Base-by-base conservation (phyloP, 2,329 filamentous ascomycete genomes). In the Rachicladosporium sp. region DNA sequence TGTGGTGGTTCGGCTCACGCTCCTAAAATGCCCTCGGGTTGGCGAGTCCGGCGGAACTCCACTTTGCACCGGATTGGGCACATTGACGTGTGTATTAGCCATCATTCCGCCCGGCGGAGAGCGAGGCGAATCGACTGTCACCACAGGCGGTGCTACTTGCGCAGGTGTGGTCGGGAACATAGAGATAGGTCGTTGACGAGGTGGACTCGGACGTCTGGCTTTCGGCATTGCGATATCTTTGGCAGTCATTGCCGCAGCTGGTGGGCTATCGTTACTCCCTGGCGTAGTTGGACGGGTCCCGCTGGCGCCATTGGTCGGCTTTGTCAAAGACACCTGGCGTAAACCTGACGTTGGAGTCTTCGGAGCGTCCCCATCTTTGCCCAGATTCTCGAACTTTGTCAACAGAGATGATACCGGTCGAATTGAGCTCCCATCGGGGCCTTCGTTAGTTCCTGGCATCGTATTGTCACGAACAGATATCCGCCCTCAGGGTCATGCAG, bases 351-450 rank as follows among this genome's bases (percentile, higher is more conserved):
- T 46, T 12, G 50, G 46, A 11, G 46, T 34, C 11, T 45, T 49
- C 7, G 42, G 37, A 10, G 36, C 36, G 33, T 50, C 48, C 10
- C 38, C 41, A 15, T 53, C 49, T 32, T 57, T 57, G 13, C 52
- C 48, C 66, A 89, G 77, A 56, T 80, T 85, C 67, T 91, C 84
- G 59, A 89, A 91, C 52, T 82, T 79, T 46, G 82, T 84, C 45
- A 80, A 74, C 44, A 91, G 68, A 37, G 83, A 88, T 37, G 84
- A 91, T 37, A 91, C 83, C 19, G 85, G 82, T 66, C 79, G 84
- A 52, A 88, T 78, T 47, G 83, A 87, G 43, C 81, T 80, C 65
- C 73, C 80, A 69, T 88, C 83, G 43, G 77, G 77, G 62, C 75
- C 80, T 51, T 83, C 68, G 47, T 67, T 27, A 7, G 23, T 27